A percentile compares a stretch with the other conserved stretches of the same genome.
Evolutionary conservation across 2,329 filamentous ascomycete species (phyloP).

Genomic region (Xylariaceae sp.): DNA sequence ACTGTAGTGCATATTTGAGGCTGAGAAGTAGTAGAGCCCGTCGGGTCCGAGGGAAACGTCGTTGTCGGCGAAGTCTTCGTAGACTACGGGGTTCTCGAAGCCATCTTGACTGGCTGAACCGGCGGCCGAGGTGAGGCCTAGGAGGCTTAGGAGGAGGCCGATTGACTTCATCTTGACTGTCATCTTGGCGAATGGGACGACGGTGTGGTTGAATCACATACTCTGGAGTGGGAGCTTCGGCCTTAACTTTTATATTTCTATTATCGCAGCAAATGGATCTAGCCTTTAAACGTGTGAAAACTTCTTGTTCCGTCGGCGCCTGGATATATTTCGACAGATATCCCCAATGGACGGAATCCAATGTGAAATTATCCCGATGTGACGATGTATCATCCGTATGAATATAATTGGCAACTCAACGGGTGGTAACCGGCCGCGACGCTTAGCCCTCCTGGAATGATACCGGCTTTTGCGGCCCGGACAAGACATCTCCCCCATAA

Average conservation of each 20-base stretch:
- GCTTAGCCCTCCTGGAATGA: neutral
- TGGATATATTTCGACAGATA: neutral
- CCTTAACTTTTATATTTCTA: neutral
- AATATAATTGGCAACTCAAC: neutral
- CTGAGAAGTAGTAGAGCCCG: conserved; percentile 6
- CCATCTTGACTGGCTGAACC: neutral
- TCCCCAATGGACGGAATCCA: neutral
- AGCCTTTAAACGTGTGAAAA: neutral
- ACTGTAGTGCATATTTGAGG: conserved; percentile 8
- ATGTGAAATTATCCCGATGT: neutral
- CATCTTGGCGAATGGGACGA: neutral
- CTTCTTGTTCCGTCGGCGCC: neutral
- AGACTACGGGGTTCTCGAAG: conserved; percentile 6
- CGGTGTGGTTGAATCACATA: neutral
- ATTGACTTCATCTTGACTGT: neutral
- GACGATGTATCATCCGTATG: neutral
- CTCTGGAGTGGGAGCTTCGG: neutral
- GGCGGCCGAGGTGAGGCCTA: neutral
- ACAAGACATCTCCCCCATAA: too few species aligned
- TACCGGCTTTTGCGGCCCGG: too few species aligned
- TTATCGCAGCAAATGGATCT: neutral
- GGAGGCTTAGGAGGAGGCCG: neutral
- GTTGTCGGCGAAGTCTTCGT: conserved; percentile 10
- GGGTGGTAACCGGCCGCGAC: neutral
- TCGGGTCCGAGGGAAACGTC: conserved; percentile 4